Base-by-base conservation (phyloP, 78 protist species). In the Protostelium mycophagum region DNA sequence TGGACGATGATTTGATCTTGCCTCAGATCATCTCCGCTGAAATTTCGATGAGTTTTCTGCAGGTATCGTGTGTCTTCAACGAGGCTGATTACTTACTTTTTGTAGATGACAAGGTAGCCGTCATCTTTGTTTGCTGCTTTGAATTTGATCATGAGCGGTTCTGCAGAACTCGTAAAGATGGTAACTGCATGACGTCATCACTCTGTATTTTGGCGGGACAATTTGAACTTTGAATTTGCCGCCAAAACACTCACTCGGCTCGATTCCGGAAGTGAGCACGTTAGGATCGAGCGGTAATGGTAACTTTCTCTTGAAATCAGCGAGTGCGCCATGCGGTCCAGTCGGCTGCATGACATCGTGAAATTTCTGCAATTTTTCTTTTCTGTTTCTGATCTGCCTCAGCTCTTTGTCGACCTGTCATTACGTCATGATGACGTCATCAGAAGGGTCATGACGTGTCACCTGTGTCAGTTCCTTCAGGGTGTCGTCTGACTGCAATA, bases 1-100 rank as follows among this genome's bases (percentile, higher is more conserved):
- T 98, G 99, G 1, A 98, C 38, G 51, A 98, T 95, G 10, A 98
- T 93, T 88, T 98, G 99, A 95, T 98, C 99, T 91, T 98, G 99
- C 31, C 99, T 95, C 39, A 98, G 85, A 86, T 98, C 99, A 83
- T 98, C 99, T 28, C 99, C 99, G 0, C 73, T 51, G 73, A n/a
- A n/a, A n/a, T n/a, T n/a, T n/a, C n/a, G n/a, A n/a, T n/a, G n/a
- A n/a, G n/a, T n/a, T n/a, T n/a, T n/a, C n/a, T n/a, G n/a, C n/a
- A n/a, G n/a, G n/a, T n/a, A n/a, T 29, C 63, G 28, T 16, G 37
- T 36, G 36, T 36, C n/a, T n/a, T n/a, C 73, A 51, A 16, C 31
- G 73, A 51, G 73, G 73, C 31, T 85, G 63, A 36, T 85, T 5
- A 36, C 16, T 85, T 16, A 85, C 86, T 36, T 36, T 36, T 36